Evolutionary conservation across 2,329 filamentous ascomycete genomes (phyloP).

Genomic region (Fusarium buharicum): DNA sequence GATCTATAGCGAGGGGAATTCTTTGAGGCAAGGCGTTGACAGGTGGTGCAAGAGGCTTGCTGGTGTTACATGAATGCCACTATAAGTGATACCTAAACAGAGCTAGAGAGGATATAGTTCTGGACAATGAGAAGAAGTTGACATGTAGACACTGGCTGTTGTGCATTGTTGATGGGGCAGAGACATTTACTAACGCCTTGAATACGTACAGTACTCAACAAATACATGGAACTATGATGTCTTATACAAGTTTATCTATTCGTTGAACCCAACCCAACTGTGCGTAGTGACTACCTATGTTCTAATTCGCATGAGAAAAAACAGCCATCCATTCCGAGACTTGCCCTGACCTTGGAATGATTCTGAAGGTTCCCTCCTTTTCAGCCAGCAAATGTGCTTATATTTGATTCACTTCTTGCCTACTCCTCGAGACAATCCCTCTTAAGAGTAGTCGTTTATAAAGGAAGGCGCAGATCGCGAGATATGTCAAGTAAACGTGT

Average conservation of each 20-base stretch:
- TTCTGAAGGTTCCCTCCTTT: slow-evolving; percentile 8
- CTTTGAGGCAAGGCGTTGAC: slow-evolving; percentile 38
- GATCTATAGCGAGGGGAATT: slow-evolving; percentile 22
- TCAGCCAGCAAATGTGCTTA: slow-evolving; percentile 6
- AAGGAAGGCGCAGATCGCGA: slow-evolving; percentile 8
- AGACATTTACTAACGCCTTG: neutral
- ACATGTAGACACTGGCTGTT: neutral
- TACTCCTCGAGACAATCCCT: neutral
- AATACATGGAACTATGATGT: neutral
- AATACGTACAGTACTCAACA: neutral
- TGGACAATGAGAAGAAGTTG: slow-evolving; percentile 13
- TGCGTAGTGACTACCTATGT: slow-evolving; percentile 6
- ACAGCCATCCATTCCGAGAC: neutral
- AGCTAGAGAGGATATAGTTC: slow-evolving; percentile 23
- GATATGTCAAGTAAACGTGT: slow-evolving; percentile 8
- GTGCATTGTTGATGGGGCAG: neutral
- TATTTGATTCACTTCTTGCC: neutral
- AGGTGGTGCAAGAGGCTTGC: slow-evolving; percentile 24
- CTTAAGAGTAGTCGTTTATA: neutral
- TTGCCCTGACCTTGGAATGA: slow-evolving; percentile 6
- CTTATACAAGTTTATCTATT: slow-evolving; percentile 25
- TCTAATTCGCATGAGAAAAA: slow-evolving; percentile 6
- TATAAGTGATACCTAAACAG: slow-evolving; percentile 35
- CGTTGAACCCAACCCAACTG: slow-evolving; percentile 14
- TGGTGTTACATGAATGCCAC: slow-evolving; percentile 28